Evolutionary conservation across 257 asterid species (phyloP), one percentile per base, ranked within the genome.

Genomic region (Rehmannia glutinosa): DNA sequence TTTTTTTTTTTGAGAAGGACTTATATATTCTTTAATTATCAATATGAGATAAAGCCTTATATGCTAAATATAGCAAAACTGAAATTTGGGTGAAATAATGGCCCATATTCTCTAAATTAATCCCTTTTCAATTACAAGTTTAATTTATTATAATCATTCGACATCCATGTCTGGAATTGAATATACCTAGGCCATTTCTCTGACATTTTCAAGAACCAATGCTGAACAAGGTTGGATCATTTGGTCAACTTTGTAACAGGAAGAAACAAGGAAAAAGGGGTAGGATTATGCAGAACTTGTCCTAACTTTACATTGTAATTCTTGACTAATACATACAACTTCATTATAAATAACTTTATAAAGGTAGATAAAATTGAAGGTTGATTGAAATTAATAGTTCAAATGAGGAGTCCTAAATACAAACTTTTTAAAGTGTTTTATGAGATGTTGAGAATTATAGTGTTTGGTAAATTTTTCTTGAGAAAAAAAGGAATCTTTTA

Each of bases 161-260:
- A 71, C 74, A 71, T 71, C 15, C 64, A 35, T 45, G 62, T 72
- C 78, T 68, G 81, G 4, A 55, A 67, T 72, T 77, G 78, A 67
- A 77, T 68, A 62, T 77, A 72, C 70, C 81, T 53, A 72, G 5
- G 75, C 65, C 17, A 57, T 38, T 67, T 62, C 50, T 33, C 78
- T 62, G 73, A 73, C 75, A 72, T 68, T 62, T 74, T 57, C 58
- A 68, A 57, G 58, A 63, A 77, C 54, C 82, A 64, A 77, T 57
- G 72, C 73, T 19, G 57, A 49, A 64, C 19, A 58, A 38, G 28
- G 66, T 75, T 49, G 70, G 66, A 20, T 75, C 59, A 38, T 71
- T 77, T 68, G 72, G 78, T 77, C 82, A 77, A 77, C 78, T 72
- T 43, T 55, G 65, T 39, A 52, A 67, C 77, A 66, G 66, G 20